Base-by-base conservation (phyloP, 495 filamentous ascomycete species). In the Penicillium robsamsonii region DNA sequence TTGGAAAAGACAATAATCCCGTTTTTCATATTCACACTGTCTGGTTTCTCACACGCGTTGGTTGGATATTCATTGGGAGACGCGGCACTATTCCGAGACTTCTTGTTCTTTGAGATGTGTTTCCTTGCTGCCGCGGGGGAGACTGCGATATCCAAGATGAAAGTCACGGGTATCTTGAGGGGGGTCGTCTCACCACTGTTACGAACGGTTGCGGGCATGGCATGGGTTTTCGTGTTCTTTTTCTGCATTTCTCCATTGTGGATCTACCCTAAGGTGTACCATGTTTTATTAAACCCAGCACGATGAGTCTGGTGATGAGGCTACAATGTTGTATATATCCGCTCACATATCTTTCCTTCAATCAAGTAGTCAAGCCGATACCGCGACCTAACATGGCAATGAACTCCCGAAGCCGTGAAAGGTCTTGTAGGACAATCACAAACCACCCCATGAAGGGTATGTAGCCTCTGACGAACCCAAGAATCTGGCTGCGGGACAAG, bases 31-130 rank as follows among this genome's bases (percentile, higher is more conserved):
- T 50, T 50, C 31, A 37, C 18, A 4, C 15, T 50, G 6, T 50
- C 47, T 50, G 47, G 47, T 24, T 7, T 50, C 47, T 50, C 47
- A 2, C 47, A 50, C 15, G 31, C 47, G 1, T 35, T 37, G 18
- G 47, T 50, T 24, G 29, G 30, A 37, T 50, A 31, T 33, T 25
- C 29, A 15, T 22, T 50, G 29, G 33, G 47, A 15, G 47, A 50
- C 8, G 44, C 25, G 0, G 44, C 44, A 29, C 25, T 46, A n/a
- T 46, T 4, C 13, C 44, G 44, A 46, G 44, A 46, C 25, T 0
- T 46, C 15, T 15, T 46, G 4, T 46, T 46, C 15, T 46, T 46
- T 8, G 25, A 46, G 25, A 29, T 46, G 5, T 46, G 44, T 46
- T 46, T 37, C 6, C 13, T 37, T 15, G 33, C 33, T n/a, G 33